phyloP scores from a whole-genome alignment of 495 filamentous ascomycete genomes.

The Pyronema domesticum region DNA sequence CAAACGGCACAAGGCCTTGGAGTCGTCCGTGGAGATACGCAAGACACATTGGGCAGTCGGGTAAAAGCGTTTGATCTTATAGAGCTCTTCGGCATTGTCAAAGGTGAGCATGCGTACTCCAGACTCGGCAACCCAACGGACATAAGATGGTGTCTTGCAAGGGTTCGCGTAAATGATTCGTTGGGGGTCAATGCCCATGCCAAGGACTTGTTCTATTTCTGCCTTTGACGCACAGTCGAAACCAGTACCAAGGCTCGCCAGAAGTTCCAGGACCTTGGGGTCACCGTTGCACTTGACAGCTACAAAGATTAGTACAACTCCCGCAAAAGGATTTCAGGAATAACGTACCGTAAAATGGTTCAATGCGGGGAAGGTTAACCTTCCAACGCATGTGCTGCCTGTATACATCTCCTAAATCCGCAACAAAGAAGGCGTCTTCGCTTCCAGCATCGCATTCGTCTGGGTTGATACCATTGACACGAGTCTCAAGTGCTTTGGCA shows the following conservation, averaged over 20 bases:
- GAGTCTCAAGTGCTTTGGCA: constrained; percentile 59
- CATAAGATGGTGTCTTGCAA: constrained; percentile 96
- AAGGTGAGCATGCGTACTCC: constrained; percentile 98
- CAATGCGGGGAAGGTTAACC: constrained; percentile 75
- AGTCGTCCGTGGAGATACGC: constrained; percentile 90
- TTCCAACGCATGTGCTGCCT: constrained; percentile 98
- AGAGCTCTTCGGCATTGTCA: constrained; percentile 92
- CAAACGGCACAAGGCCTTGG: constrained; percentile 76
- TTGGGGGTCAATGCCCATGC: constrained; percentile 65
- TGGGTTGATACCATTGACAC: constrained; percentile 62
- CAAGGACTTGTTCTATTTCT: constrained; percentile 82
- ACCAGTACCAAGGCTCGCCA: constrained; percentile 73
- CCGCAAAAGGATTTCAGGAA: background rate
- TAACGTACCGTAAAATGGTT: constrained; percentile 81
- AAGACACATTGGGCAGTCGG: constrained; percentile 81
- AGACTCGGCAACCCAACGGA: constrained; percentile 65
- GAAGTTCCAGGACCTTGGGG: constrained; percentile 67
- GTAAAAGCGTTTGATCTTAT: constrained; percentile 85
- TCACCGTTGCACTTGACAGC: constrained; percentile 99
- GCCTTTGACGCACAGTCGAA: constrained; percentile 97
- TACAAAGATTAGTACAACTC: constrained; percentile 25
- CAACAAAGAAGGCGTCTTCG: constrained; percentile 95
- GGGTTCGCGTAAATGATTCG: constrained; percentile 98
- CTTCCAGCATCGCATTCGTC: constrained; percentile 74
- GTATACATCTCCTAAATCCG: constrained; percentile 95